Percentiles rank a stretch among this genome's conserved stretches.
phyloP scores from a whole-genome alignment of 108 stramenopile genomes.

The Seminavis robusta region DNA sequence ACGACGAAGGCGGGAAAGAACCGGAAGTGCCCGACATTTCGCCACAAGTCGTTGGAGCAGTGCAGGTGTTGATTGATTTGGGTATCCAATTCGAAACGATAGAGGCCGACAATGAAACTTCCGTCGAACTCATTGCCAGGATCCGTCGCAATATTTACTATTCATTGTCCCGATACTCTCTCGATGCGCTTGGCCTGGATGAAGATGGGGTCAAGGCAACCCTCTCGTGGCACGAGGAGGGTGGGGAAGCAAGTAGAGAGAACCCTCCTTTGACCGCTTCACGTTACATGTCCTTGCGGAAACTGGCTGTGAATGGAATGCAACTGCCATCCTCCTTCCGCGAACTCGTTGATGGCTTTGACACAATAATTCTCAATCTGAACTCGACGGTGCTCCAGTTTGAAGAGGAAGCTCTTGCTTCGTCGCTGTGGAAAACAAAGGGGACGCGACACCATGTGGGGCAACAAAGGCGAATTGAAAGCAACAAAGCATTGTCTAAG shows the following conservation, averaged over 20 bases:
- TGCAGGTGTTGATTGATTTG: conserved; percentile 1
- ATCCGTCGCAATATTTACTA: conserved; percentile 30
- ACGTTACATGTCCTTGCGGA: conserved; percentile 29
- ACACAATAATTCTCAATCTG: conserved; percentile 2
- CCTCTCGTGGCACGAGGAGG: neutral
- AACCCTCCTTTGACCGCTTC: neutral
- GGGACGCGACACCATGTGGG: conserved; percentile 1
- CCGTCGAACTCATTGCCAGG: too few relatives aligned
- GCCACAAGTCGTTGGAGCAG: neutral
- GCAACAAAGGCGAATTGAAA: conserved; percentile 8
- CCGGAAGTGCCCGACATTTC: too few relatives aligned
- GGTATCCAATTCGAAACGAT: too few relatives aligned
- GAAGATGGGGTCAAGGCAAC: conserved; percentile 38
- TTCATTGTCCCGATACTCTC: conserved; percentile 47
- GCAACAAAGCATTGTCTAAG: conserved; percentile 14
- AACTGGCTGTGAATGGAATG: conserved; percentile 33
- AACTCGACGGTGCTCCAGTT: conserved; percentile 30
- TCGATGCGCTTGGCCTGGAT: conserved; percentile 51
- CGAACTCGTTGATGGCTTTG: too few relatives aligned
- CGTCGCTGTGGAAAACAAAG: conserved; percentile 49
- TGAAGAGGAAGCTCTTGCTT: conserved; percentile 64
- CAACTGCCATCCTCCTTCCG: too few relatives aligned
- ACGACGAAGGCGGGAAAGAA: conserved; percentile 17
- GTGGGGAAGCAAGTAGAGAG: conserved; percentile 1
- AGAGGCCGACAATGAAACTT: too few relatives aligned